A percentile compares a stretch with the other conserved stretches of the same genome.
phyloP scores from a whole-genome alignment of 208 protist species.

The Phytomonas francai region DNA sequence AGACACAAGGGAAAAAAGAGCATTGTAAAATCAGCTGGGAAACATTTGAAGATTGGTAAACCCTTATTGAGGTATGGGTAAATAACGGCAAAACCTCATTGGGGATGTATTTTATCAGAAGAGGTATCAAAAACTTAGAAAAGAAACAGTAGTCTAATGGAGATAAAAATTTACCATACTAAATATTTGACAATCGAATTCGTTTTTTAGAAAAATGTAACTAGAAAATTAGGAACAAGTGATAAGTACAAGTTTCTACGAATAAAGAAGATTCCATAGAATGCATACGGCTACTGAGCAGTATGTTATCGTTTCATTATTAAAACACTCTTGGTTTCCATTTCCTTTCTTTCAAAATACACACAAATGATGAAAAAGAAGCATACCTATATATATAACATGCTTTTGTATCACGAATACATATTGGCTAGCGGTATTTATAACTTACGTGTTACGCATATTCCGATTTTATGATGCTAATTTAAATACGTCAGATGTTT shows the following conservation, averaged over 20 bases:
- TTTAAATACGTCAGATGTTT: neutral
- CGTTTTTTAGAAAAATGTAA: slow-evolving; percentile 7
- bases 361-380: slow-evolving; percentile 1
- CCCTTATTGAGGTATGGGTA: too few species aligned
- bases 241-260: neutral
- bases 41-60: too few species aligned
- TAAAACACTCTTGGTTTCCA: slow-evolving; percentile 4
- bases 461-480: neutral
- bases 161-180: neutral
- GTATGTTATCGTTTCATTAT: neutral
- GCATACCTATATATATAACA: neutral
- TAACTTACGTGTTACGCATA: too few species aligned
- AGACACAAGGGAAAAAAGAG: too few species aligned
- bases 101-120: too few species aligned
- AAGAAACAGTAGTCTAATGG: slow-evolving; percentile 3
- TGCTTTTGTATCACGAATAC: neutral
- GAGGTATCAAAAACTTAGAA: neutral
- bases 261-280: neutral
- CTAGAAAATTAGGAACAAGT: neutral
- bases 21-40: too few species aligned
- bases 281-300: too few species aligned
- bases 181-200: neutral
- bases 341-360: neutral
- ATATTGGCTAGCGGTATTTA: neutral
- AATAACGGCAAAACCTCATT: too few species aligned